Conservation (phyloP, 2,329 filamentous ascomycete species). For the Aspergillus vadensis region DNA sequence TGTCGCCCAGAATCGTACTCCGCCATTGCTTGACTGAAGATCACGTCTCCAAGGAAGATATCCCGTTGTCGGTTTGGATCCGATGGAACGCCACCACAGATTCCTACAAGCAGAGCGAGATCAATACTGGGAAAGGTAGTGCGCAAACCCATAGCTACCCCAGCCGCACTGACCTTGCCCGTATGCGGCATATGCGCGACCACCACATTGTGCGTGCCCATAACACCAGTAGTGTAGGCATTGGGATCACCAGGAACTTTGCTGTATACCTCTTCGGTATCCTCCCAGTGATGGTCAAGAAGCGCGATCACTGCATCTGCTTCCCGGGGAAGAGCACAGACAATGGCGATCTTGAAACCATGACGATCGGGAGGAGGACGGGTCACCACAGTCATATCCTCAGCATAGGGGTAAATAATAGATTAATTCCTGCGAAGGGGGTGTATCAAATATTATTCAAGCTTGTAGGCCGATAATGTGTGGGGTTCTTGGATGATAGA, state of each 20-base stretch:
- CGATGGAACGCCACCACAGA: conserved; percentile 8
- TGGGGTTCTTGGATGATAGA: neutral
- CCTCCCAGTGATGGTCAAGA: conserved; percentile 7
- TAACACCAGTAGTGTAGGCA: neutral
- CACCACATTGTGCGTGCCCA: conserved; percentile 10
- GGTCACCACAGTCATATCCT: neutral
- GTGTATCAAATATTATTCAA: neutral
- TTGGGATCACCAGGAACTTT: neutral
- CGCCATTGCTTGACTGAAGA: conserved; percentile 31
- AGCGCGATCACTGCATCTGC: conserved; percentile 6
- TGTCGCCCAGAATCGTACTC: conserved; percentile 34
- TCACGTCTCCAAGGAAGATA: conserved; percentile 8
- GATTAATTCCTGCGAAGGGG: neutral
- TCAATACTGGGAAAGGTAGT: conserved; percentile 7
- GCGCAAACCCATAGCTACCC: neutral
- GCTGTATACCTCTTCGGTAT: neutral
- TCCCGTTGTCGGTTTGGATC: neutral
- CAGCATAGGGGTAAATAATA: neutral
- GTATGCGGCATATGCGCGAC: neutral
- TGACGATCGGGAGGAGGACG: conserved; percentile 8
- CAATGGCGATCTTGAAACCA: conserved; percentile 8
- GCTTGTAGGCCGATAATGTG: neutral
- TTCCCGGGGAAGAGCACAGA: conserved; percentile 8
- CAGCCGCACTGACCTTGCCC: conserved; percentile 1
- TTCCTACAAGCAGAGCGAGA: conserved; percentile 7